Conservation (phyloP, 2,329 filamentous ascomycete genomes). For the Epichloe amarillans region DNA sequence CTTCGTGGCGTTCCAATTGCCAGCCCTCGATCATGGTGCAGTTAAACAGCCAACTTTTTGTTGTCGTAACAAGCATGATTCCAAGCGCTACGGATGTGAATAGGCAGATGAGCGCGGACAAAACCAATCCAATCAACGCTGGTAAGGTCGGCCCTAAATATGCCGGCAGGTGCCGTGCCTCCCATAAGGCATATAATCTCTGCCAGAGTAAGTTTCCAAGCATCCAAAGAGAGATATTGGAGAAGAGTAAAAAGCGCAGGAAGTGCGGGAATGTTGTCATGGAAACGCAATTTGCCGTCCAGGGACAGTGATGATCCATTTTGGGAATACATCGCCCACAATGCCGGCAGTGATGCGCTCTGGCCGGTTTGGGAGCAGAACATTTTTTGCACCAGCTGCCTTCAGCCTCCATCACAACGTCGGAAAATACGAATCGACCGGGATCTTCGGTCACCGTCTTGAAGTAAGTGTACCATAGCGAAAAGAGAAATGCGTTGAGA, state of each 20-base stretch:
- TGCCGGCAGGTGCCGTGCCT: conserved; percentile 50
- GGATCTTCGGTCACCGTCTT: conserved; percentile 43
- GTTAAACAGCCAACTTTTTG: conserved; percentile 51
- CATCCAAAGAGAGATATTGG: conserved; percentile 50
- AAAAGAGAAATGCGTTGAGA: conserved; percentile 53
- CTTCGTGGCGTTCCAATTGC: conserved; percentile 54
- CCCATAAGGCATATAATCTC: conserved; percentile 49
- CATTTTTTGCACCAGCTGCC: conserved; percentile 64
- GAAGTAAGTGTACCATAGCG: conserved; percentile 59
- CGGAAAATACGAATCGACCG: conserved; percentile 37
- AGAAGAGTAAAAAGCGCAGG: conserved; percentile 64
- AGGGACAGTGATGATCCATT: conserved; percentile 83
- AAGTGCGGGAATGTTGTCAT: conserved; percentile 75
- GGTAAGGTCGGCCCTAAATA: conserved; percentile 56
- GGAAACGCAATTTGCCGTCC: conserved; percentile 74
- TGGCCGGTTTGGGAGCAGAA: conserved; percentile 56
- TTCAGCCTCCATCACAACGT: conserved; percentile 20
- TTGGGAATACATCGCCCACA: conserved; percentile 63
- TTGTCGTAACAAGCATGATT: conserved; percentile 51
- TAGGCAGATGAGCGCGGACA: conserved; percentile 44
- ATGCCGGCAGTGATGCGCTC: conserved; percentile 69
- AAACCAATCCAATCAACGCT: conserved; percentile 47
- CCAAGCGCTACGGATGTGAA: conserved; percentile 47
- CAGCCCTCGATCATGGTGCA: conserved; percentile 72
- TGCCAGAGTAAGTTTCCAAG: conserved; percentile 47